These are phyloP conservation scores for Trichoderma koningii DNA, from an alignment of 2,329 filamentous ascomycete genomes.

Conservation along the genomic window DNA sequence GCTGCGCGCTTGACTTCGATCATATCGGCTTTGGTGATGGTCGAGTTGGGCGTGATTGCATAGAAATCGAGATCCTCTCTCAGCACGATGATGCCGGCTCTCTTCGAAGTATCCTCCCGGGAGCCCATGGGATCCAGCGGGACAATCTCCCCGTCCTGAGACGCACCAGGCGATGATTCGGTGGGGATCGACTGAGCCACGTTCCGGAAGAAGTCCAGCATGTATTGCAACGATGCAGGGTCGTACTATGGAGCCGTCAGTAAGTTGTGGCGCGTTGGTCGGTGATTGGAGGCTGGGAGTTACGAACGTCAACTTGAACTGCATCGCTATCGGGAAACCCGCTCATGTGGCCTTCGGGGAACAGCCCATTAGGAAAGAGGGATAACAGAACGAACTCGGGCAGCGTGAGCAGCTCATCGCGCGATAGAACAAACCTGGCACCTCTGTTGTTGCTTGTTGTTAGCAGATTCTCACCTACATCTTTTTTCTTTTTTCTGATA, in stretches of 20 bases:
- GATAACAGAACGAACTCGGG: slow-evolving; percentile 97
- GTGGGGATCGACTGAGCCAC: slow-evolving; percentile 94
- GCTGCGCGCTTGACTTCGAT: slow-evolving; percentile 93
- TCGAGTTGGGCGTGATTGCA: slow-evolving; percentile 80
- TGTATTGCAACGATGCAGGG: slow-evolving; percentile 93
- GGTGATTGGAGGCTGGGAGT: background rate
- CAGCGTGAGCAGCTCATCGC: slow-evolving; percentile 91
- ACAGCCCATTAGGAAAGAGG: slow-evolving; percentile 97
- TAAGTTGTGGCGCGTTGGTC: background rate
- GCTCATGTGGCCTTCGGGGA: slow-evolving; percentile 94
- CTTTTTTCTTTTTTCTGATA: background rate
- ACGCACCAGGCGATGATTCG: slow-evolving; percentile 66
- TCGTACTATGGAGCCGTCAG: slow-evolving; percentile 71
- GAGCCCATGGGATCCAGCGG: slow-evolving; percentile 71
- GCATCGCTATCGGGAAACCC: slow-evolving; percentile 90
- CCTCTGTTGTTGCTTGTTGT: slow-evolving; percentile 61
- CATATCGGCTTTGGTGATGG: slow-evolving; percentile 89
- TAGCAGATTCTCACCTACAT: slow-evolving; percentile 29
- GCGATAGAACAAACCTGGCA: slow-evolving; percentile 87
- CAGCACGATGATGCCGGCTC: slow-evolving; percentile 95
- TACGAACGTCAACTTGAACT: slow-evolving; percentile 95
- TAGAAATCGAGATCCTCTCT: slow-evolving; percentile 98
- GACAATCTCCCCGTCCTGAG: slow-evolving; percentile 62
- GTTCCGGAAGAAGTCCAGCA: slow-evolving; percentile 97
- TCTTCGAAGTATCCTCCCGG: slow-evolving; percentile 78